Percentiles rank a stretch among this genome's conserved stretches.
Conservation (phyloP, 1,139 yeast genomes). For the Debaryomycetaceae sp. region DNA sequence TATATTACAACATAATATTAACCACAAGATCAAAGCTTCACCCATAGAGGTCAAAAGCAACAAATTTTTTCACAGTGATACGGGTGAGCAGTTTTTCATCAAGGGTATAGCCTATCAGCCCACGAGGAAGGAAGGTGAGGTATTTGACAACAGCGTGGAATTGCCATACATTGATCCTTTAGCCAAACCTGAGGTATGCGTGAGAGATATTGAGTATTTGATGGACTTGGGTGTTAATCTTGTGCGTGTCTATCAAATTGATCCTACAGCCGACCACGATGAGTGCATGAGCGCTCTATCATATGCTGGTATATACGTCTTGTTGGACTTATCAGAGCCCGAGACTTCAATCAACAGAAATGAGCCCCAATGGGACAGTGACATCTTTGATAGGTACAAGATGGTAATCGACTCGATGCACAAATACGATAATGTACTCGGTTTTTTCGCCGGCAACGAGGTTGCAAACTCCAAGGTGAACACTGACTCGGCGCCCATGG, state of each 20-base stretch:
- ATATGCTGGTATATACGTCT: slow-evolving; percentile 52
- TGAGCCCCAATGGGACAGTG: slow-evolving; percentile 46
- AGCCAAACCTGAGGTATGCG: slow-evolving; percentile 43
- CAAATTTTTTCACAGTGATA: slow-evolving; percentile 41
- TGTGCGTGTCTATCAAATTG: slow-evolving; percentile 53
- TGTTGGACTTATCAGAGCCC: slow-evolving; percentile 57
- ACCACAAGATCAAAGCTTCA: not conserved
- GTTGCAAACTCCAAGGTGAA: slow-evolving; percentile 50
- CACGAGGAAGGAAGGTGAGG: slow-evolving; percentile 30
- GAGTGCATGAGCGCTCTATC: slow-evolving; percentile 52
- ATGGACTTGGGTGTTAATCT: slow-evolving; percentile 49
- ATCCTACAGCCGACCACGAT: slow-evolving; percentile 50
- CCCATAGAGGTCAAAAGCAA: slow-evolving; percentile 40
- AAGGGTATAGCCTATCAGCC: slow-evolving; percentile 62
- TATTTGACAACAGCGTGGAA: slow-evolving; percentile 16
- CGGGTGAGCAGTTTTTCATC: slow-evolving; percentile 50
- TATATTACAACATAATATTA: not conserved
- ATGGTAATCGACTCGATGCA: slow-evolving; percentile 51
- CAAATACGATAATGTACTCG: slow-evolving; percentile 47
- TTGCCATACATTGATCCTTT: slow-evolving; percentile 51
- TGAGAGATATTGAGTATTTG: slow-evolving; percentile 49
- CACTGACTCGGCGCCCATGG: slow-evolving; percentile 55
- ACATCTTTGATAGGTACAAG: slow-evolving; percentile 34
- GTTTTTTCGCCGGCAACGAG: slow-evolving; percentile 63
- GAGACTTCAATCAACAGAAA: slow-evolving; percentile 47